Evolutionary conservation across 345 rosid species (phyloP), one percentile per base, ranked within the genome.

Genomic region (Heritiera littoralis): DNA sequence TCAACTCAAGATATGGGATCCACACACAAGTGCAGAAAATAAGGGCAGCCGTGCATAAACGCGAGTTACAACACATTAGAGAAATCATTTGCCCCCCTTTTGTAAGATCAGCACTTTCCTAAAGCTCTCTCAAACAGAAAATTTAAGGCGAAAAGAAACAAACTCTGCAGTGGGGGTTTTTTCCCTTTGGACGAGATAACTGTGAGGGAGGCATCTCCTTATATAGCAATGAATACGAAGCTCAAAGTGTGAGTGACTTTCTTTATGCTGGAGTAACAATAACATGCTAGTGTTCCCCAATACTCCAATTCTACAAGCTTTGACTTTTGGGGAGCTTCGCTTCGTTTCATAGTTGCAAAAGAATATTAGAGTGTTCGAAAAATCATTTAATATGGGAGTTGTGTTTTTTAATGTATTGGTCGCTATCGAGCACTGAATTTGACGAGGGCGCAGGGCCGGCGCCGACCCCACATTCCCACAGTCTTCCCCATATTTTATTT

Each of bases 361-460:
- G 40, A 61, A 46, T 76, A 76, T 51, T 48, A 48, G 10, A 2
- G 51, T 48, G 51, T 9, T 48, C 10, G 14, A 77, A 23, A 23
- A 23, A 23, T 23, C 28, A 23, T 23, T 23, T 23, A 23, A 58
- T 41, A 66, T 6, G 10, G 58, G 13, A 48, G 70, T 76, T 3
- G 38, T 35, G 51, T 63, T 23, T 38, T 52, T 23, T 23, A 23
- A 23, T 23, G 28, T 23, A 23, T 23, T 23, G 28, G 28, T 23
- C 28, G 28, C 28, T 23, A 23, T 23, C 28, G 28, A 23, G 28
- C 28, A 23, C 45, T 64, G 82, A 80, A 77, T 67, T 70, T 81
- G 83, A 83, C 82, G 74, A 77, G 76, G 81, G 23, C 48, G 82
- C 79, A 68, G 85, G 91, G 95, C 86, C 90, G 91, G 93, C 92